Percentiles rank a stretch among this genome's conserved stretches.
phyloP scores from a whole-genome alignment of 257 asterid species.

The Cruciata laevipes region DNA sequence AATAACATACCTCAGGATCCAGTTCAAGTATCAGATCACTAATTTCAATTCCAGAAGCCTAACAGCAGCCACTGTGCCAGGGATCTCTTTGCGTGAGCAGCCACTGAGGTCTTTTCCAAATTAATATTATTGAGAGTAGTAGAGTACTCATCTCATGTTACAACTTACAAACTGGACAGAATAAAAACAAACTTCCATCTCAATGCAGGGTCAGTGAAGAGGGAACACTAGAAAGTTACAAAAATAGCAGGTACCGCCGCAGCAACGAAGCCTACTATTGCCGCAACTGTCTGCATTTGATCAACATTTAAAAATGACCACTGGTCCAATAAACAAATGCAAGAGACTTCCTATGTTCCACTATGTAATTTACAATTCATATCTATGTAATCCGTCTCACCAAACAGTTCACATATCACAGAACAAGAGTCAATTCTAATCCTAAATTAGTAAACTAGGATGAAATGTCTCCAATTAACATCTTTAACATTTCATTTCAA shows the following conservation, averaged over 20 bases:
- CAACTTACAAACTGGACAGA: background rate
- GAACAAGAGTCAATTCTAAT: background rate
- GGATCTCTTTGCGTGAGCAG: constrained; percentile 83
- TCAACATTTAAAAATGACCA: background rate
- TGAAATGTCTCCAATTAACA: background rate
- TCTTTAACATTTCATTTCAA: background rate
- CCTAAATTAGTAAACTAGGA: background rate
- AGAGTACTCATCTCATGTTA: background rate
- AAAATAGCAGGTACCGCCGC: constrained; percentile 71
- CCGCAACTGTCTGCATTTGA: constrained; percentile 48
- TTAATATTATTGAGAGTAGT: background rate
- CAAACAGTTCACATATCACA: background rate
- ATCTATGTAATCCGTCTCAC: too few species aligned
- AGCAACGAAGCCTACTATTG: constrained; percentile 59
- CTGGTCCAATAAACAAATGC: background rate
- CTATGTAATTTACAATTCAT: background rate
- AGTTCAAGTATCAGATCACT: constrained; percentile 86
- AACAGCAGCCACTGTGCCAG: constrained; percentile 87
- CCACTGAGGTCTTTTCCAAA: constrained; percentile 30
- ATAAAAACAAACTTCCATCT: background rate
- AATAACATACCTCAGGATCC: constrained; percentile 60
- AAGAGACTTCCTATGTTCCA: background rate
- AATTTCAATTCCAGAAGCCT: constrained; percentile 86
- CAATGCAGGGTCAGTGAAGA: background rate
- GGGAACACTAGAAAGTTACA: constrained; percentile 34